Percentiles rank a stretch among this genome's conserved stretches.
These are phyloP conservation scores for Neurospora sp. DNA, from an alignment of 495 filamentous ascomycete species.

Conservation along the genomic window DNA sequence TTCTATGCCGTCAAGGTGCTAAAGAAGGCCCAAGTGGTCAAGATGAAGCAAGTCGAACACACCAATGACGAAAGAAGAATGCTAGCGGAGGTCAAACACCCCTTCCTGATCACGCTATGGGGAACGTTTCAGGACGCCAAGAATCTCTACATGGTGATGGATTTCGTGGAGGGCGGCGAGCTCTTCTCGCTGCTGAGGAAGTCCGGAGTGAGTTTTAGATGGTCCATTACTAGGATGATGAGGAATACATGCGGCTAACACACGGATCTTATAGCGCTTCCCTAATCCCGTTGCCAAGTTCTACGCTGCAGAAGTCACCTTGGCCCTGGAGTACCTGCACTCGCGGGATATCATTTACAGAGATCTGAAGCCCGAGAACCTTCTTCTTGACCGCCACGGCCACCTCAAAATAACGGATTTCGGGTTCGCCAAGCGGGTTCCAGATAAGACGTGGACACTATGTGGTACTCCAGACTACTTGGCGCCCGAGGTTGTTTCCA, in stretches of 20 bases:
- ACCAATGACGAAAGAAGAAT: constrained; percentile 96
- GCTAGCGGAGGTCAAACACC: constrained; percentile 90
- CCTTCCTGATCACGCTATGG: constrained; percentile 95
- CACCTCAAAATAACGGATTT: constrained; percentile 99
- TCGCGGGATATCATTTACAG: constrained; percentile 91
- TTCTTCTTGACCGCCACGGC: constrained; percentile 89
- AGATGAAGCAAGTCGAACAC: constrained; percentile 99
- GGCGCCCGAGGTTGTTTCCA: constrained; percentile 91
- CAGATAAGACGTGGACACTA: constrained; percentile 97
- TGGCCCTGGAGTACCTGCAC: constrained; percentile 95
- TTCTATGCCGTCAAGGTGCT: constrained; percentile 98
- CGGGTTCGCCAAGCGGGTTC: constrained; percentile 95
- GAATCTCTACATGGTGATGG: constrained; percentile 99
- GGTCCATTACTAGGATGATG: too few species aligned
- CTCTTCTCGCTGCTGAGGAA: constrained; percentile 91
- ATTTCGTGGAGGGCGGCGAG: constrained; percentile 98
- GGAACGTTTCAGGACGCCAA: constrained; percentile 92
- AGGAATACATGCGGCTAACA: background rate
- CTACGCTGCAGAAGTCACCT: constrained; percentile 93
- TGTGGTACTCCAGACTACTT: constrained; percentile 99
- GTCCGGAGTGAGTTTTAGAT: constrained; percentile 65
- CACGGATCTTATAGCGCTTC: constrained; percentile 60
- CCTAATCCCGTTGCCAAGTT: constrained; percentile 98
- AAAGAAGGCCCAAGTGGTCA: constrained; percentile 97
- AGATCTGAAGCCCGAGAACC: constrained; percentile 93